Conservation (phyloP, 1,139 yeast species). For the Lodderomyces pseudojiufengensis region DNA sequence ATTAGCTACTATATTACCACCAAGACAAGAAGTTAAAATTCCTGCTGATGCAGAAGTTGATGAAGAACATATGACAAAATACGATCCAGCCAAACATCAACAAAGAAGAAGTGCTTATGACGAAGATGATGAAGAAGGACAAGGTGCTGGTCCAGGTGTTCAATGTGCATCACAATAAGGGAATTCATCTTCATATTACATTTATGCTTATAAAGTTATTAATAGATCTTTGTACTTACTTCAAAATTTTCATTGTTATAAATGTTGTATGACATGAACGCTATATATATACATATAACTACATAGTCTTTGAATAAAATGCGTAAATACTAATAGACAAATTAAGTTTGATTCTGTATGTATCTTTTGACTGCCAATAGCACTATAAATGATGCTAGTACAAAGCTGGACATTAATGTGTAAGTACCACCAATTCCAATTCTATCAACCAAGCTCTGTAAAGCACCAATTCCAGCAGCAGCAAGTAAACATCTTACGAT, state of each 20-base stretch:
- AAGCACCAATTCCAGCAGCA: slow-evolving; percentile 31
- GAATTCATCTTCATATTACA: slow-evolving; percentile 1
- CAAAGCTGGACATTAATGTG: slow-evolving; percentile 29
- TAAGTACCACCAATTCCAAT: slow-evolving; percentile 37
- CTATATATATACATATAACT: too few species aligned
- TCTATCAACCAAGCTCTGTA: slow-evolving; percentile 27
- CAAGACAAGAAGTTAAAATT: slow-evolving; percentile 51
- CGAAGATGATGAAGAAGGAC: slow-evolving; percentile 67
- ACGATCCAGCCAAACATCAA: slow-evolving; percentile 60
- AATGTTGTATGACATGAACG: too few species aligned
- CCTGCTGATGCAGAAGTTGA: slow-evolving; percentile 72
- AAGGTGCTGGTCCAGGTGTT: slow-evolving; percentile 62
- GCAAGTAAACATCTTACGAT: slow-evolving; percentile 35
- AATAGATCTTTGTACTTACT: too few species aligned
- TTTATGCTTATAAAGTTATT: too few species aligned
- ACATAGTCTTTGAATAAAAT: too few species aligned
- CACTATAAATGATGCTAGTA: too few species aligned
- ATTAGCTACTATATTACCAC: slow-evolving; percentile 64
- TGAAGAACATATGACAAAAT: slow-evolving; percentile 71
- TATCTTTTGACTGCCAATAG: too few species aligned
- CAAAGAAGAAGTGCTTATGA: slow-evolving; percentile 51
- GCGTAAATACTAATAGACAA: too few species aligned
- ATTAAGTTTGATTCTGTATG: too few species aligned
- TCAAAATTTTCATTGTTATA: too few species aligned
- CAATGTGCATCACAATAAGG: slow-evolving; percentile 84